Conservation (phyloP, 2,329 filamentous ascomycete species). For the Parastagonospora avenae region DNA sequence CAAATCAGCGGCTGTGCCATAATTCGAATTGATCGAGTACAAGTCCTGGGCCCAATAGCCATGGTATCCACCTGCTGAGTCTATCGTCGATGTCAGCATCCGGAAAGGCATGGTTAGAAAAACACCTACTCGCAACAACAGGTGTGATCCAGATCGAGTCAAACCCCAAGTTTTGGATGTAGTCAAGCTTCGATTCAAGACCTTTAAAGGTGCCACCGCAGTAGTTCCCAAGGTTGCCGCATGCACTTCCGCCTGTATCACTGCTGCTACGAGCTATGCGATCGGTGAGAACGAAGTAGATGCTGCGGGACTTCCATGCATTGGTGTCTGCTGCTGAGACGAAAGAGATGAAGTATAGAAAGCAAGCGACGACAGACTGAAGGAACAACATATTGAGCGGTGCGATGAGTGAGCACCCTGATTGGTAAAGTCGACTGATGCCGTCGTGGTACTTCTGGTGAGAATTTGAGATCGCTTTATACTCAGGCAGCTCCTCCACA, state of each 20-base stretch:
- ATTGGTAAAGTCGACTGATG: background rate
- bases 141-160: constrained; percentile 56
- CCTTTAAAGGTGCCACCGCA: constrained; percentile 60
- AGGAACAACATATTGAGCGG: constrained; percentile 24
- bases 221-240: constrained; percentile 45
- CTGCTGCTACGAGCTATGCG: constrained; percentile 41
- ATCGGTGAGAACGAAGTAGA: constrained; percentile 46
- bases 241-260: constrained; percentile 38
- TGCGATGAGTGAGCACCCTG: background rate
- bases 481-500: background rate
- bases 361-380: constrained; percentile 11
- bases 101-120: background rate
- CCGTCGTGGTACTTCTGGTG: background rate
- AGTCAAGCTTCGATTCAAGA: constrained; percentile 55
- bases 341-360: constrained; percentile 24
- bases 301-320: constrained; percentile 45
- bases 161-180: constrained; percentile 58
- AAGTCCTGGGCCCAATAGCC: constrained; percentile 58
- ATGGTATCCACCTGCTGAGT: constrained; percentile 56
- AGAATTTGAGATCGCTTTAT: constrained; percentile 1
- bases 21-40: constrained; percentile 55
- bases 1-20: constrained; percentile 55
- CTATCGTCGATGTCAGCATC: constrained; percentile 9
- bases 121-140: constrained; percentile 36
- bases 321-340: constrained; percentile 35